Conservation (phyloP, 2,329 filamentous ascomycete species). For the Cordyceps pruinosa region DNA sequence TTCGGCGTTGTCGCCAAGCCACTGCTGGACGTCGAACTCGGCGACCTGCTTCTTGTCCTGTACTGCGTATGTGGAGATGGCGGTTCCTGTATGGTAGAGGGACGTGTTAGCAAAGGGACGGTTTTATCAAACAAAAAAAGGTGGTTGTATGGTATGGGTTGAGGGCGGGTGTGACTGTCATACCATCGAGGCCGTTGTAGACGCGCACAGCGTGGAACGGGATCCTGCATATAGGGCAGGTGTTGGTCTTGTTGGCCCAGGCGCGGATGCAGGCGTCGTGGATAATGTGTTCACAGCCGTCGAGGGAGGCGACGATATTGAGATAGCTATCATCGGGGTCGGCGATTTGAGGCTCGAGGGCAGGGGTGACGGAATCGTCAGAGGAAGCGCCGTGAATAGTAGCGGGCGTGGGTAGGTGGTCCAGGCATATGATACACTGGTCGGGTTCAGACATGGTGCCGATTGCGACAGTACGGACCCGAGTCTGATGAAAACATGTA, state of each 20-base stretch:
- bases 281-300: conserved; percentile 82
- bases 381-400: conserved; percentile 19
- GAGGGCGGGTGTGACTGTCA: conserved; percentile 24
- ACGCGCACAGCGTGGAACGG: conserved; percentile 87
- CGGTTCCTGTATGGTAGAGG: conserved; percentile 37
- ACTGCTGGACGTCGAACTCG: conserved; percentile 74
- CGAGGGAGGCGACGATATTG: conserved; percentile 50
- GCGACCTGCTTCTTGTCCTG: conserved; percentile 83
- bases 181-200: conserved; percentile 72
- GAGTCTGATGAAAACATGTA: conserved; percentile 41
- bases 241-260: conserved; percentile 96
- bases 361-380: conserved; percentile 18
- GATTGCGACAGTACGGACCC: conserved; percentile 30
- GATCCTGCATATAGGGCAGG: conserved; percentile 92
- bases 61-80: conserved; percentile 55
- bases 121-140: neutral
- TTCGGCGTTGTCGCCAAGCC: conserved; percentile 66
- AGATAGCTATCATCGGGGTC: conserved; percentile 28
- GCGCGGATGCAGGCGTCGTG: conserved; percentile 89
- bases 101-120: neutral
- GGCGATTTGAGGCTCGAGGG: conserved; percentile 13
- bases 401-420: conserved; percentile 41
- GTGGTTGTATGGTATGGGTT: neutral
- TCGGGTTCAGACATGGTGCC: conserved; percentile 48
- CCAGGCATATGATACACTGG: conserved; percentile 65